Percentiles rank a stretch among this genome's conserved stretches.
Conservation (phyloP, 257 asterid species). For the Nicotiana obtusifolia region DNA sequence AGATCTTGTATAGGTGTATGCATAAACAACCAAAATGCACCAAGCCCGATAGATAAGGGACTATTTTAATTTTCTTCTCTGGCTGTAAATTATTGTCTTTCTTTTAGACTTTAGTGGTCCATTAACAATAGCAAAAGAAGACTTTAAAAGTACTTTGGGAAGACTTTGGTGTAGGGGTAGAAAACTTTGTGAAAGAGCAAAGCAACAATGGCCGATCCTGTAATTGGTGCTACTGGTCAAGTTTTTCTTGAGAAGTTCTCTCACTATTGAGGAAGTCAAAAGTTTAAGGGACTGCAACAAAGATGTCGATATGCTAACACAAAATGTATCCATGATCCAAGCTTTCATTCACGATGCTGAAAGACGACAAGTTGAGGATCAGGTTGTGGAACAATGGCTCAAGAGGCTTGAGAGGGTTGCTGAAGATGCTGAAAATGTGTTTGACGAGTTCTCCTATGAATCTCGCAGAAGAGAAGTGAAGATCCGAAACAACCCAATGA, state of each 20-base stretch:
- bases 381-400: constrained; percentile 13
- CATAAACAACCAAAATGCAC: no score
- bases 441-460: constrained; percentile 15
- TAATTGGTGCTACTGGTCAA: background rate
- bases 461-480: background rate
- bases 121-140: no score
- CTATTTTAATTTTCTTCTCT: no score
- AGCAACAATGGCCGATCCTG: background rate
- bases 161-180: background rate
- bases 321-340: constrained; percentile 4
- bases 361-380: background rate
- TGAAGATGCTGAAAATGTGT: constrained; percentile 13
- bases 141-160: no score
- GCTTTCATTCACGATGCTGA: constrained; percentile 12
- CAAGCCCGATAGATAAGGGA: no score
- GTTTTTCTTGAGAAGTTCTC: background rate
- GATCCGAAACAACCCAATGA: background rate
- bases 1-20: no score
- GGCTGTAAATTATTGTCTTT: no score
- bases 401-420: constrained; percentile 10
- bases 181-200: background rate
- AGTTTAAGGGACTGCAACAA: background rate
- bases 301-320: background rate
- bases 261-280: background rate
- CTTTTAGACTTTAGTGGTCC: no score